Evolutionary conservation across 257 asterid species (phyloP).

Genomic region (Pogostemon cablin): DNA sequence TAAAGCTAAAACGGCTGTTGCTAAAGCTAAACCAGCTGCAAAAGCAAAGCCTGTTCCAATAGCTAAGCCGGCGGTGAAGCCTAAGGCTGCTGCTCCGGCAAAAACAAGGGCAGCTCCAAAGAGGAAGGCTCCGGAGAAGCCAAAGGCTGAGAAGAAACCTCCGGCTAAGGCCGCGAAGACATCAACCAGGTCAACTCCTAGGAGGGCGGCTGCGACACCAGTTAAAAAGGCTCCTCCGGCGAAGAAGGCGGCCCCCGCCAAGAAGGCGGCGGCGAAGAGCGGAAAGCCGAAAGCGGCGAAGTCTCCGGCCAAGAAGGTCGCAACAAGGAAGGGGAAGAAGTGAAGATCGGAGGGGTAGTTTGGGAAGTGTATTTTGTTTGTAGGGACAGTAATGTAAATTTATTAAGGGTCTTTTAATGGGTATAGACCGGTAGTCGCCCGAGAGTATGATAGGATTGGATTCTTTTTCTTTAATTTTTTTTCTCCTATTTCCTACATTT

Average conservation of each 20-base stretch:
- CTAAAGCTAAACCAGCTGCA: constrained; percentile 34
- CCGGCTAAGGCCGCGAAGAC: constrained; percentile 59
- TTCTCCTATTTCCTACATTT: background rate
- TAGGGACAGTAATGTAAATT: constrained; percentile 58
- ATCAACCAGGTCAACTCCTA: constrained; percentile 55
- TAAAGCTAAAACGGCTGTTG: constrained; percentile 38
- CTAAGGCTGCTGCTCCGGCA: constrained; percentile 41
- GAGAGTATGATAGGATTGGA: constrained; percentile 33
- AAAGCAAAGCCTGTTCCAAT: constrained; percentile 50
- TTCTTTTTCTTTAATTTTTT: constrained; percentile 23
- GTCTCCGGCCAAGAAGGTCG: constrained; percentile 27
- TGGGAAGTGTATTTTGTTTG: constrained; percentile 34
- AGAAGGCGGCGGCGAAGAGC: constrained; percentile 42
- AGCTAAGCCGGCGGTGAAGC: constrained; percentile 48
- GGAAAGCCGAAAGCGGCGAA: constrained; percentile 26
- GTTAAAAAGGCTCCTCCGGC: constrained; percentile 45
- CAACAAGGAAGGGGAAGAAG: constrained; percentile 49
- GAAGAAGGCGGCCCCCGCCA: constrained; percentile 38
- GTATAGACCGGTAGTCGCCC: constrained; percentile 36
- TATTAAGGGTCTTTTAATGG: constrained; percentile 25
- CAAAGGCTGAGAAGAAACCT: constrained; percentile 48
- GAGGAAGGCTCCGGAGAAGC: constrained; percentile 56
- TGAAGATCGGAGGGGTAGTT: constrained; percentile 37
- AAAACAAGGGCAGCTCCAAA: constrained; percentile 49
- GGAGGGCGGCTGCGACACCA: constrained; percentile 41